Percentiles rank a stretch among this genome's conserved stretches.
phyloP scores from a whole-genome alignment of 805 yeast genomes.

The Candida argentea region DNA sequence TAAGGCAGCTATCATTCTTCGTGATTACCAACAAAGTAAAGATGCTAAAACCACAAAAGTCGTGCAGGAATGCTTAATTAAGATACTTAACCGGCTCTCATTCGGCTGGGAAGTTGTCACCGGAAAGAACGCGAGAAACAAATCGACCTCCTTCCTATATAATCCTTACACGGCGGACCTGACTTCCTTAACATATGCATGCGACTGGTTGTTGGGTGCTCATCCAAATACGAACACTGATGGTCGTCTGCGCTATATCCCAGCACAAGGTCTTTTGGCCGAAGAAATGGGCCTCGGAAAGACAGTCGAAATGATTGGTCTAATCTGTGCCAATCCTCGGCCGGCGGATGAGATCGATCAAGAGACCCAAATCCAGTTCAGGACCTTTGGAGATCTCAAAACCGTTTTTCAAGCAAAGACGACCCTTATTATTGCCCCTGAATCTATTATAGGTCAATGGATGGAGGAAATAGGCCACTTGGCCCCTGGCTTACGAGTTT shows the following conservation, averaged over 20 bases:
- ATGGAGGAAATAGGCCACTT: constrained; percentile 50
- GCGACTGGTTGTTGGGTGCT: constrained; percentile 15
- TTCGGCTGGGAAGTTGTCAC: constrained; percentile 42
- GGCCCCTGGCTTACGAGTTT: constrained; percentile 52
- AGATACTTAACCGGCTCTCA: constrained; percentile 30
- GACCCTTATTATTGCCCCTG: constrained; percentile 80
- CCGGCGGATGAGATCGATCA: constrained; percentile 22
- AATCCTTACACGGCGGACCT: constrained; percentile 43
- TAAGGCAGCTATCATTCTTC: constrained; percentile 1
- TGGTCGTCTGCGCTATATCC: constrained; percentile 19
- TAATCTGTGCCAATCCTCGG: constrained; percentile 54
- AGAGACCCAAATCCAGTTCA: constrained; percentile 16
- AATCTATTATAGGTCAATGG: constrained; percentile 82
- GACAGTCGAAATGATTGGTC: constrained; percentile 72
- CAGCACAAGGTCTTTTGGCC: constrained; percentile 62
- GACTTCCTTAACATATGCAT: constrained; percentile 2
- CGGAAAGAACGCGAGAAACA: constrained; percentile 1
- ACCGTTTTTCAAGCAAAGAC: constrained; percentile 47
- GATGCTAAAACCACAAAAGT: not conserved
- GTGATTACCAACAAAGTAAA: not conserved
- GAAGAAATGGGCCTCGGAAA: constrained; percentile 99
- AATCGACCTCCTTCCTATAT: constrained; percentile 26
- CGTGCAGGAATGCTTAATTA: too few species aligned
- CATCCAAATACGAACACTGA: constrained; percentile 10
- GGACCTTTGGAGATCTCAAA: constrained; percentile 32